These are phyloP conservation scores for Ustilago sp. DNA, from an alignment of 1,284 basidiomycete species.

Conservation along the genomic window DNA sequence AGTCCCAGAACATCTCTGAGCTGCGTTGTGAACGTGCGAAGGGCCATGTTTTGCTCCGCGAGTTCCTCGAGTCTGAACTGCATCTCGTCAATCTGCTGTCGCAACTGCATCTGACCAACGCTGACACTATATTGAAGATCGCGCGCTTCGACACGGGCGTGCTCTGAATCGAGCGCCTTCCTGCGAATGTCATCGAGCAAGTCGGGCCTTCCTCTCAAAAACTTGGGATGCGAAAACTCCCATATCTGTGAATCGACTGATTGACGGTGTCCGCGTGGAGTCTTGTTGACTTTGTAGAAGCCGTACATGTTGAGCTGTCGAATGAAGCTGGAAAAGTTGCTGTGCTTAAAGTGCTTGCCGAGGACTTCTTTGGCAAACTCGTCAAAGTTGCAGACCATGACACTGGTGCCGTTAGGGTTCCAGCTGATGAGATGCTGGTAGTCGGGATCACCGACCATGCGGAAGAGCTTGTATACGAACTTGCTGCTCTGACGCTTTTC, in stretches of 20 bases:
- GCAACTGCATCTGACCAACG: conserved; percentile 60
- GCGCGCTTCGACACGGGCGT: conserved; percentile 57
- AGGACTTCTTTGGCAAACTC: conserved; percentile 68
- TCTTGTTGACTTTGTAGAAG: conserved; percentile 73
- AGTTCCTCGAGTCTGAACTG: conserved; percentile 59
- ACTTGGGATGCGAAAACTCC: conserved; percentile 90
- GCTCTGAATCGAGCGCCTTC: conserved; percentile 74
- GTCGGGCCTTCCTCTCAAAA: conserved; percentile 82
- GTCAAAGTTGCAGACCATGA: conserved; percentile 66
- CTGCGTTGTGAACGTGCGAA: conserved; percentile 48
- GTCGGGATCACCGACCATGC: conserved; percentile 62
- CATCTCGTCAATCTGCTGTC: conserved; percentile 61
- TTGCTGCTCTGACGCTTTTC: conserved; percentile 57
- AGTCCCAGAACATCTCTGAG: conserved; percentile 50
- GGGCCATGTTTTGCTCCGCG: conserved; percentile 55
- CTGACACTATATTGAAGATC: conserved; percentile 63
- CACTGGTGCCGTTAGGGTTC: conserved; percentile 58
- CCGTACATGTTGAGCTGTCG: conserved; percentile 84
- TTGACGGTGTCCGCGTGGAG: conserved; percentile 80
- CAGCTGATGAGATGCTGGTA: conserved; percentile 63
- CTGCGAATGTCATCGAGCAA: conserved; percentile 86
- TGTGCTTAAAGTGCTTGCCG: conserved; percentile 70
- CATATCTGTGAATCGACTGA: conserved; percentile 83
- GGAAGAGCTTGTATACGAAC: conserved; percentile 64
- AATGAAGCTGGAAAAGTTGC: conserved; percentile 86